Evolutionary conservation across 192 early-diverging fungal species (phyloP).

Genomic region (Allomyces macrogynus): DNA sequence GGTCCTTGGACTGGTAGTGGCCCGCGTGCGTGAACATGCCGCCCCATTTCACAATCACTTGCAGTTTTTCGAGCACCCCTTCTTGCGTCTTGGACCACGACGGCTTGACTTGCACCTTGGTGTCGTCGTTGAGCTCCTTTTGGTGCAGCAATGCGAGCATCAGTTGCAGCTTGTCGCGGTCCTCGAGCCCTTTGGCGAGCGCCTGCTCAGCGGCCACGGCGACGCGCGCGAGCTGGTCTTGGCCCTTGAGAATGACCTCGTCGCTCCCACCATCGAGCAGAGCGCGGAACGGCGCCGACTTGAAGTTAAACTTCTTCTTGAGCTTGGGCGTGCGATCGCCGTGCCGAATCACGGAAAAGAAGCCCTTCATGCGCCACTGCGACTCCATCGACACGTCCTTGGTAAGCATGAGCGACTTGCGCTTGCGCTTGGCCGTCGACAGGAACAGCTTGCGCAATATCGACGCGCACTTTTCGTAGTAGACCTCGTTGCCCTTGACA

Average conservation of each 20-base stretch:
- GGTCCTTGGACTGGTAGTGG: constrained; percentile 64
- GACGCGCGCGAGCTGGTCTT: constrained; percentile 40
- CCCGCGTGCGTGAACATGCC: constrained; percentile 77
- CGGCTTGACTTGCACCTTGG: constrained; percentile 84
- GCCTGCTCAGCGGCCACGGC: constrained; percentile 36
- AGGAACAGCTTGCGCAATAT: constrained; percentile 62
- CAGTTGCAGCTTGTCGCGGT: constrained; percentile 35
- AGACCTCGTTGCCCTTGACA: constrained; percentile 86
- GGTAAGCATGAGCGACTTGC: constrained; percentile 26
- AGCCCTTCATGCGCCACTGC: constrained; percentile 83
- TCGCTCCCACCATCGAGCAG: constrained; percentile 43
- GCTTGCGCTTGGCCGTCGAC: constrained; percentile 34
- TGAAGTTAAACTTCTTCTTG: constrained; percentile 78
- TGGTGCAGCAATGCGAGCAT: constrained; percentile 54
- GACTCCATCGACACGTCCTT: constrained; percentile 46
- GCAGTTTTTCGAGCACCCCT: constrained; percentile 40
- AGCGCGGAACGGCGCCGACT: constrained; percentile 40
- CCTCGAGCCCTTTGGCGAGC: constrained; percentile 26
- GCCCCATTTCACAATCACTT: constrained; percentile 10
- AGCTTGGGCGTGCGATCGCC: constrained; percentile 95
- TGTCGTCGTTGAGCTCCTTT: constrained; percentile 63
- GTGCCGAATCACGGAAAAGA: constrained; percentile 80
- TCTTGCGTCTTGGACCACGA: constrained; percentile 30
- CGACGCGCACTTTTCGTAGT: constrained; percentile 66
- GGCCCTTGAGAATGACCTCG: constrained; percentile 56